Conservation (phyloP, 2,329 filamentous ascomycete species). For the Emergomyces pasteurianus region DNA sequence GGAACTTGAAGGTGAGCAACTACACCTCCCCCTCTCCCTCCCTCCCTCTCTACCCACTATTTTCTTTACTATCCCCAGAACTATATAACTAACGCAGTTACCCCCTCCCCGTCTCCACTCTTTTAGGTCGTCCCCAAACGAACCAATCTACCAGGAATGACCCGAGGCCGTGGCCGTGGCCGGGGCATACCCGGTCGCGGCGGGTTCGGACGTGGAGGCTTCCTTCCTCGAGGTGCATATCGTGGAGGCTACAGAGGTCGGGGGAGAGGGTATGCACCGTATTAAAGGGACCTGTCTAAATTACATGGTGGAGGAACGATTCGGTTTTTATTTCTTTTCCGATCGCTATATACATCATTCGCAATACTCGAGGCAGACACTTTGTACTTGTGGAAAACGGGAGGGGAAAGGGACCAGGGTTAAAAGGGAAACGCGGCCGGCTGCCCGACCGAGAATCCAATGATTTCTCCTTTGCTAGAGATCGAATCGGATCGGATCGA, state of each 20-base stretch:
- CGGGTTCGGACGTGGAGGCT: conserved; percentile 36
- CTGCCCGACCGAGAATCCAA: not conserved
- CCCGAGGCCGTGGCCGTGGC: conserved; percentile 51
- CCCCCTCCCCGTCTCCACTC: not conserved
- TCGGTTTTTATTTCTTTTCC: not conserved
- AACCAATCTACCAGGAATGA: conserved; percentile 93
- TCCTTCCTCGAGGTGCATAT: conserved; percentile 35
- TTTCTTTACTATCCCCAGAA: not conserved
- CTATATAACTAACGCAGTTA: not conserved
- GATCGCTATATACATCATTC: not conserved
- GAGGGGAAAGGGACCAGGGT: not conserved
- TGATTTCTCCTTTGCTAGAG: not conserved
- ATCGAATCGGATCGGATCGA: not conserved
- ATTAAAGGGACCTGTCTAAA: conserved; percentile 19
- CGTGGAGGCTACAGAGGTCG: conserved; percentile 20
- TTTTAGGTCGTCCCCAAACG: conserved; percentile 67
- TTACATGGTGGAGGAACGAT: not conserved
- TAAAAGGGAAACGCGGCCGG: not conserved
- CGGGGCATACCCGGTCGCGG: conserved; percentile 42
- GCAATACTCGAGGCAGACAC: not conserved
- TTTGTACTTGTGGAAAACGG: not conserved
- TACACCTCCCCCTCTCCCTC: not conserved
- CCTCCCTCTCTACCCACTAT: too few relatives aligned
- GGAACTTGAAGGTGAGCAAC: conserved; percentile 74
- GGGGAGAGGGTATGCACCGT: conserved; percentile 35